Percentiles rank a stretch among this genome's conserved stretches.
Conservation (phyloP, 2,329 filamentous ascomycete species). For the Claviceps sp. region DNA sequence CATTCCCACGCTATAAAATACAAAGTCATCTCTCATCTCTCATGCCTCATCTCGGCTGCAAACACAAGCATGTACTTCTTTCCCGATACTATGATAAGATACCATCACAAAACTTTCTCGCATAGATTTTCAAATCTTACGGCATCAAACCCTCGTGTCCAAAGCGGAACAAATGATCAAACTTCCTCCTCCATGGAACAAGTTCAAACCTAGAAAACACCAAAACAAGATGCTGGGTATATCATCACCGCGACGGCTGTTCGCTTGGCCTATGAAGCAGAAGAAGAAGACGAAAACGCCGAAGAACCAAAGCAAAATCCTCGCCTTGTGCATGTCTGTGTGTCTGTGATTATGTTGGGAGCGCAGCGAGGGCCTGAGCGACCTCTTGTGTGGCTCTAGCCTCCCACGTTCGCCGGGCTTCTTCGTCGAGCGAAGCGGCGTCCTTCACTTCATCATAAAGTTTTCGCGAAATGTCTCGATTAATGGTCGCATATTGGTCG, state of each 20-base stretch:
- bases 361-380: constrained; percentile 52
- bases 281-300: constrained; percentile 14
- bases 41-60: constrained; percentile 3
- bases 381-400: constrained; percentile 68
- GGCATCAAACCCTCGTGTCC: constrained; percentile 5
- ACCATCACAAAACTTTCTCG: constrained; percentile 3
- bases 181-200: constrained; percentile 8
- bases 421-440: constrained; percentile 46
- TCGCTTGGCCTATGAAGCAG: constrained; percentile 3
- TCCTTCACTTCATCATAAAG: constrained; percentile 60
- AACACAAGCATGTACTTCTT: constrained; percentile 5
- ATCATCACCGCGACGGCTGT: constrained; percentile 11
- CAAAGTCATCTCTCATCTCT: constrained; percentile 3
- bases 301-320: constrained; percentile 13
- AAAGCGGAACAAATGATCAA: constrained; percentile 2
- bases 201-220: constrained; percentile 4
- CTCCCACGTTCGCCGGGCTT: constrained; percentile 58
- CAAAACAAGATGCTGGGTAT: constrained; percentile 16
- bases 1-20: constrained; percentile 8
- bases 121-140: constrained; percentile 7
- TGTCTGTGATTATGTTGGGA: constrained; percentile 29
- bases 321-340: constrained; percentile 11
- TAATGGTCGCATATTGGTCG: constrained; percentile 86
- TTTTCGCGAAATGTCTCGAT: constrained; percentile 75
- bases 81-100: constrained; percentile 6